A percentile compares a stretch with the other conserved stretches of the same genome.
phyloP scores from a whole-genome alignment of 1,284 basidiomycete genomes.

The Ceraceosorus guamensis region DNA sequence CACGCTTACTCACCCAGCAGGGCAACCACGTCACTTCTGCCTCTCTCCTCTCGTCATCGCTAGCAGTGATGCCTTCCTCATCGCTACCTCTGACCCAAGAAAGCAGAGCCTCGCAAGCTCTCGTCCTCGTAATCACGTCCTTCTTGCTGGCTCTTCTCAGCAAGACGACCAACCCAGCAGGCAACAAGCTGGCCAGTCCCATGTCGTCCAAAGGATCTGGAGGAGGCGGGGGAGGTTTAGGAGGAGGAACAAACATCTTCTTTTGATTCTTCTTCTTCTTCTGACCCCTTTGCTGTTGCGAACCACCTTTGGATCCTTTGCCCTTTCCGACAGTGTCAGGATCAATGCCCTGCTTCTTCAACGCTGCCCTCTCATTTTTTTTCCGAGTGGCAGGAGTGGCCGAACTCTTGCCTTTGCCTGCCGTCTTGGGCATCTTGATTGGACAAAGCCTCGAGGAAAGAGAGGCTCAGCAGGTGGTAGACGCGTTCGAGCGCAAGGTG shows the following conservation, averaged over 20 bases:
- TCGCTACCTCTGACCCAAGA: conserved; percentile 58
- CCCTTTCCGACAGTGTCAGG: conserved; percentile 10
- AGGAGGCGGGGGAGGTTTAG: conserved; percentile 64
- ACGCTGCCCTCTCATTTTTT: conserved; percentile 43
- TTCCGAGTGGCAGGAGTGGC: conserved; percentile 45
- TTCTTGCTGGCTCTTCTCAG: conserved; percentile 81
- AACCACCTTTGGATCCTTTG: conserved; percentile 8
- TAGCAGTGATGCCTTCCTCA: conserved; percentile 13
- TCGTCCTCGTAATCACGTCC: conserved; percentile 74
- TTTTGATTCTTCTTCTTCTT: conserved; percentile 41
- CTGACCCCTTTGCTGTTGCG: conserved; percentile 22
- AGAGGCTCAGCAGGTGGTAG: too few relatives aligned
- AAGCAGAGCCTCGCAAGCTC: conserved; percentile 77
- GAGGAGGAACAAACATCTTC: conserved; percentile 42
- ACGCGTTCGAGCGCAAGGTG: too few relatives aligned
- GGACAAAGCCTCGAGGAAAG: too few relatives aligned
- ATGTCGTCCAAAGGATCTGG: conserved; percentile 86
- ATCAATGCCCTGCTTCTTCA: conserved; percentile 31
- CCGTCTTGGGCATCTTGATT: neutral
- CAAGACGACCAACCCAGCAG: conserved; percentile 71
- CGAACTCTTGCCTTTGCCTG: conserved; percentile 37
- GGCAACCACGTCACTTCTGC: neutral
- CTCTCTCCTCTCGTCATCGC: conserved; percentile 15
- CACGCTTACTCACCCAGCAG: conserved; percentile 61
- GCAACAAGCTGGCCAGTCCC: conserved; percentile 58